A percentile compares a stretch with the other conserved stretches of the same genome.
phyloP scores from a whole-genome alignment of 1,139 yeast species.

The Saccharomyces hybrid region DNA sequence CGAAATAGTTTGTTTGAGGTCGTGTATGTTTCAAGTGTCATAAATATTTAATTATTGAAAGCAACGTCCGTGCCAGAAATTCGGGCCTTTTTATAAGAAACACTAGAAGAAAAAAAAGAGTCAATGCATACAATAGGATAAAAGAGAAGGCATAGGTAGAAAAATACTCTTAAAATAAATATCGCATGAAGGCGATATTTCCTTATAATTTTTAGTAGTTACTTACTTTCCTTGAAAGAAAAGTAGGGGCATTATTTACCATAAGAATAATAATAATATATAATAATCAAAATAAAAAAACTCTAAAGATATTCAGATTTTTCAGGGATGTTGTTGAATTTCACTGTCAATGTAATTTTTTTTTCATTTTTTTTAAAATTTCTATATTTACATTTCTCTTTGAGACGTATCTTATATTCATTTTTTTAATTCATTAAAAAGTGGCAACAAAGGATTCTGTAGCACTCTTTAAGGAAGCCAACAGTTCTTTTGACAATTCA shows the following conservation, averaged over 20 bases:
- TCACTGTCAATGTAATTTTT: background rate
- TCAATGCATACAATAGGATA: background rate
- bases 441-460: slow-evolving; percentile 90
- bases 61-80: background rate
- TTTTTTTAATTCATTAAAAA: slow-evolving; percentile 39
- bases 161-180: background rate
- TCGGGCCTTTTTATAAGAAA: slow-evolving; percentile 1
- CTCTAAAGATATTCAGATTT: background rate
- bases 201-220: background rate
- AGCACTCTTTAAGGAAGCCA: slow-evolving; percentile 81
- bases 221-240: background rate
- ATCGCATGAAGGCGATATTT: background rate
- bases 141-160: background rate
- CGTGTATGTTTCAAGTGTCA: background rate
- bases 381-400: background rate
- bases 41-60: background rate
- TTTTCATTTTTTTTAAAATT: background rate
- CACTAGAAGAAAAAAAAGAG: background rate
- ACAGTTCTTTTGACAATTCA: slow-evolving; percentile 79
- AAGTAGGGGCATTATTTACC: slow-evolving; percentile 1
- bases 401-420: slow-evolving; percentile 1
- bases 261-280: slow-evolving; percentile 1
- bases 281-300: background rate
- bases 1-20: background rate
- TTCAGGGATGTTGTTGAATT: background rate